Evolutionary conservation across 1,284 basidiomycete species (phyloP).

Genomic region (Dichomitus squalens): DNA sequence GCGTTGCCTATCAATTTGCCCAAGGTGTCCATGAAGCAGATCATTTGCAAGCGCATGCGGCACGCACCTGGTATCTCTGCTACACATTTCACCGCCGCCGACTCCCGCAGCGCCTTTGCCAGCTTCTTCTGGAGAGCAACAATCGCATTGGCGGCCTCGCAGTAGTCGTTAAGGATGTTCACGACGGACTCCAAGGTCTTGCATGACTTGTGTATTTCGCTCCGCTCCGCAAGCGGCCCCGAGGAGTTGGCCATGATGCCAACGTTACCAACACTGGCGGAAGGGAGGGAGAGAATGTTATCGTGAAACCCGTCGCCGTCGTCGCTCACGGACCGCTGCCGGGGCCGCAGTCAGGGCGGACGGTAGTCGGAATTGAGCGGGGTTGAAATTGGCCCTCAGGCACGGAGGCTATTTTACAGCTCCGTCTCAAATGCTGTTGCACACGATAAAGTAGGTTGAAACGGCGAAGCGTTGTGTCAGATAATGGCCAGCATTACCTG

Average conservation of each 20-base stretch:
- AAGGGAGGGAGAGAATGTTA: background rate
- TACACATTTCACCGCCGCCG: slow-evolving; percentile 60
- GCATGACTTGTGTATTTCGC: slow-evolving; percentile 78
- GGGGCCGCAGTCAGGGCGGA: background rate
- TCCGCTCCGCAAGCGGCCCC: slow-evolving; percentile 48
- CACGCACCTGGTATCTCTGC: slow-evolving; percentile 58
- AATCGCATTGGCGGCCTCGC: slow-evolving; percentile 65
- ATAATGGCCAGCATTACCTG: too few relatives aligned
- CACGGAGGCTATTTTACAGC: background rate
- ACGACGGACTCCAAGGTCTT: slow-evolving; percentile 71
- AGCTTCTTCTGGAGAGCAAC: slow-evolving; percentile 73
- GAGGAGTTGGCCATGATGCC: slow-evolving; percentile 20
- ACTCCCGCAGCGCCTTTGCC: slow-evolving; percentile 66
- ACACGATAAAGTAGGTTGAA: too few relatives aligned
- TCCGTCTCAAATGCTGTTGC: too few relatives aligned
- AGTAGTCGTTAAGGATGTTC: slow-evolving; percentile 70
- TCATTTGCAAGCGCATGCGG: too few relatives aligned
- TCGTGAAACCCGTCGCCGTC: background rate
- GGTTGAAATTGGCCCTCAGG: background rate
- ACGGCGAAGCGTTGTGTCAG: too few relatives aligned
- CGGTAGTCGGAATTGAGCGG: background rate
- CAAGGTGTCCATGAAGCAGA: background rate
- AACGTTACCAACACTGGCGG: background rate
- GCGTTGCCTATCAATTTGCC: slow-evolving; percentile 54
- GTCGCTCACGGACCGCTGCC: background rate